phyloP scores from a whole-genome alignment of 192 early-diverging fungal genomes.

The Mortierella alpina region DNA sequence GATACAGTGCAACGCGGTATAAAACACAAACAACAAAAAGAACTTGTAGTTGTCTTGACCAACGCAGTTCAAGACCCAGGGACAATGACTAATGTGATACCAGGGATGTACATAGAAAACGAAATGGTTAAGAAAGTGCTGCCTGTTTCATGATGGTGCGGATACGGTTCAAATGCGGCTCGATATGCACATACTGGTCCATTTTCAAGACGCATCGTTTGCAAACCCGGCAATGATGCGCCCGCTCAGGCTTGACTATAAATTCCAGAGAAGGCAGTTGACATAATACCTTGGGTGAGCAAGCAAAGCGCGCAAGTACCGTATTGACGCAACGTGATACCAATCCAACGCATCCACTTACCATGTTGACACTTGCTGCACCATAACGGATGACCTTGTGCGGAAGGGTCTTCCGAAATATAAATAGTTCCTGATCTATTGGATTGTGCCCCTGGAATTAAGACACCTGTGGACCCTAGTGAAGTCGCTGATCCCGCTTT shows the following conservation, averaged over 20 bases:
- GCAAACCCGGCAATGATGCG: constrained; percentile 68
- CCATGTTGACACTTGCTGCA: constrained; percentile 51
- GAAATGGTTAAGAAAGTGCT: background rate
- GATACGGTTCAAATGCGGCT: background rate
- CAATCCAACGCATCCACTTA: constrained; percentile 6
- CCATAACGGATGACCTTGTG: constrained; percentile 41
- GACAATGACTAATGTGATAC: constrained; percentile 23
- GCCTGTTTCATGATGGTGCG: no score
- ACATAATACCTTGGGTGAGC: background rate
- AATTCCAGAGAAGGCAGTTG: background rate
- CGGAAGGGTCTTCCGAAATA: constrained; percentile 39
- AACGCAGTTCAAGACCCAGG: constrained; percentile 63
- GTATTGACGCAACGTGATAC: background rate
- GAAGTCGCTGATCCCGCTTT: background rate
- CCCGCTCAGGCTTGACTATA: constrained; percentile 62
- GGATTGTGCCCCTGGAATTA: constrained; percentile 46
- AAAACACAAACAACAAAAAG: constrained; percentile 63
- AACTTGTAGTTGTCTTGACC: constrained; percentile 68
- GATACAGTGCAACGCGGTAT: constrained; percentile 59
- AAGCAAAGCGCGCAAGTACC: background rate
- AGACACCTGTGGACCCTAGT: constrained; percentile 3
- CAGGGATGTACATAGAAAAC: background rate
- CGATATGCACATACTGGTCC: constrained; percentile 63
- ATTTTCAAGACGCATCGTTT: constrained; percentile 66
- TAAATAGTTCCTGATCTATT: constrained; percentile 43